phyloP scores from a whole-genome alignment of 257 asterid genomes.

The Lycium ferocissimum region DNA sequence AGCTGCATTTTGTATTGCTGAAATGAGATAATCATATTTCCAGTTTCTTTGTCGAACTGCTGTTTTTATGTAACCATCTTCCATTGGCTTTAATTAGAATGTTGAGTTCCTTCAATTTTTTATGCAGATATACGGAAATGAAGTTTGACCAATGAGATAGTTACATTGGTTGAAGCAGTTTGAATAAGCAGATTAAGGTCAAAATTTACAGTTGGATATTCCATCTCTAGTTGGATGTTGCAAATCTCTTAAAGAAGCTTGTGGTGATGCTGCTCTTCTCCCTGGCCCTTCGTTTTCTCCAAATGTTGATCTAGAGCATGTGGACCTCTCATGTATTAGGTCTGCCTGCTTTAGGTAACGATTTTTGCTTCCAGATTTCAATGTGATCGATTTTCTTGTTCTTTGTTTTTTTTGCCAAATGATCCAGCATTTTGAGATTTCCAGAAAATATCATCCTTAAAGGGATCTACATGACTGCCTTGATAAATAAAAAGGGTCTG shows the following conservation, averaged over 20 bases:
- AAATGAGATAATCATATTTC: slow-evolving; percentile 9
- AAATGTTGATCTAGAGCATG: slow-evolving; percentile 66
- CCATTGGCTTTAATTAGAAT: neutral
- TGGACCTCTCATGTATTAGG: slow-evolving; percentile 67
- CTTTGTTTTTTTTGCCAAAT: neutral
- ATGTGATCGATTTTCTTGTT: neutral
- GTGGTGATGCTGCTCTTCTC: slow-evolving; percentile 64
- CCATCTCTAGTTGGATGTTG: slow-evolving; percentile 51
- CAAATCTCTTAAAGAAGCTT: slow-evolving; percentile 61
- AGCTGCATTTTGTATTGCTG: slow-evolving; percentile 24
- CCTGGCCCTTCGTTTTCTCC: slow-evolving; percentile 58
- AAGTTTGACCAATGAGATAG: slow-evolving; percentile 76
- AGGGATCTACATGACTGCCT: neutral
- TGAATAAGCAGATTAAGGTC: slow-evolving; percentile 55
- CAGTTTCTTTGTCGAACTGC: neutral
- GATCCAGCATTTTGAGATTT: neutral
- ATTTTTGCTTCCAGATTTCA: neutral
- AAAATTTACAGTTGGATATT: slow-evolving; percentile 28
- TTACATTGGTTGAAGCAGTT: slow-evolving; percentile 45
- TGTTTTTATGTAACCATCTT: neutral
- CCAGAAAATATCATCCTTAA: neutral
- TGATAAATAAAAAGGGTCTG: neutral
- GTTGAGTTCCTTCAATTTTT: neutral
- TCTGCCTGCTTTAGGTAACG: slow-evolving; percentile 17
- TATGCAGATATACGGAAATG: slow-evolving; percentile 92